Percentiles rank a stretch among this genome's conserved stretches.
These are phyloP conservation scores for Scheffersomyces lignosus DNA, from an alignment of 805 yeast genomes.

Conservation along the genomic window DNA sequence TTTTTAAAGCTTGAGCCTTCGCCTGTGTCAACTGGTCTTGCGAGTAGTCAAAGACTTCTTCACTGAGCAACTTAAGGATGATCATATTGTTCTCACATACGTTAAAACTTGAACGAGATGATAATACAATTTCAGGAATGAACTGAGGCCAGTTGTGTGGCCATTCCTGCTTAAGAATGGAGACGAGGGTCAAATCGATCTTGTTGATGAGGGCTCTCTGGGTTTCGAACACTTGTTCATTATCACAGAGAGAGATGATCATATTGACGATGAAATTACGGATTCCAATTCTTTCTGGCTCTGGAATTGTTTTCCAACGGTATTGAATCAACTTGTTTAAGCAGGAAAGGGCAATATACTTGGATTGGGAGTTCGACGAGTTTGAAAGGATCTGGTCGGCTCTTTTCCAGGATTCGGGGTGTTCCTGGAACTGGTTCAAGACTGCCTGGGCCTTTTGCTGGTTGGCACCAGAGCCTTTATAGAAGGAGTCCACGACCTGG, in stretches of 20 bases:
- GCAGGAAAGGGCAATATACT: constrained; percentile 88
- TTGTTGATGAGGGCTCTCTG: constrained; percentile 87
- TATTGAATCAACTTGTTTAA: constrained; percentile 87
- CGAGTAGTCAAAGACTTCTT: constrained; percentile 95
- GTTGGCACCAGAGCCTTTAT: constrained; percentile 68
- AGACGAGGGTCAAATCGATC: constrained; percentile 90
- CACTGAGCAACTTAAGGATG: constrained; percentile 82
- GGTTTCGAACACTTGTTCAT: constrained; percentile 65
- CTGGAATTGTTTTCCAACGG: constrained; percentile 91
- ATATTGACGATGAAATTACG: constrained; percentile 91
- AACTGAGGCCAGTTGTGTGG: constrained; percentile 98
- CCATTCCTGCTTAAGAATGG: constrained; percentile 97
- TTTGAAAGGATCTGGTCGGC: constrained; percentile 85
- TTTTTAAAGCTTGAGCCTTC: constrained; percentile 78
- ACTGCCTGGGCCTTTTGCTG: constrained; percentile 72
- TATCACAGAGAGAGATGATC: constrained; percentile 89
- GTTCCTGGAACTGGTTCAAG: constrained; percentile 82
- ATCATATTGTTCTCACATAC: constrained; percentile 98
- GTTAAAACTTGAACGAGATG: constrained; percentile 81
- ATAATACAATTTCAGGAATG: constrained; percentile 86
- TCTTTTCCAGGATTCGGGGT: constrained; percentile 93
- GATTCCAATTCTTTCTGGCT: constrained; percentile 86
- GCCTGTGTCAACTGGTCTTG: constrained; percentile 97
- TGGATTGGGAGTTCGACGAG: constrained; percentile 80
- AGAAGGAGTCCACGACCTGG: constrained; percentile 81